A percentile compares a stretch with the other conserved stretches of the same genome.
These are phyloP conservation scores for Nemophila menziesii DNA, from an alignment of 257 asterid species.

Conservation along the genomic window DNA sequence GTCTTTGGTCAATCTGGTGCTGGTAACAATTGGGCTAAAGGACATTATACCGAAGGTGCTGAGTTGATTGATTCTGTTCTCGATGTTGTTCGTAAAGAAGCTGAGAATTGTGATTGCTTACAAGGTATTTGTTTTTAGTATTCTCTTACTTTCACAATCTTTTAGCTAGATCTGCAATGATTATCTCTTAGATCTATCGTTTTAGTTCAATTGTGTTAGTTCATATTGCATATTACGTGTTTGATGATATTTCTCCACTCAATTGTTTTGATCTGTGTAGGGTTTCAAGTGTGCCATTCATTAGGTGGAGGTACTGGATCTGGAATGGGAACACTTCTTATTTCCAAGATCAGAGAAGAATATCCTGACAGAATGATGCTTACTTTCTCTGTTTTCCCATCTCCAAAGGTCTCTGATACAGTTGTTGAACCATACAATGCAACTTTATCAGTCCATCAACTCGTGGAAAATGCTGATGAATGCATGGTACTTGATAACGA, in stretches of 20 bases:
- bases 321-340: too few species aligned
- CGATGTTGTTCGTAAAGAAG: conserved; percentile 71
- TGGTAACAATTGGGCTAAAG: conserved; percentile 67
- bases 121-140: too few species aligned
- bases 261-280: too few species aligned
- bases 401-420: conserved; percentile 76
- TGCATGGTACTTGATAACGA: conserved; percentile 75
- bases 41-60: conserved; percentile 74
- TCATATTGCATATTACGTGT: too few species aligned
- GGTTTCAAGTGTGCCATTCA: too few species aligned
- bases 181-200: too few species aligned
- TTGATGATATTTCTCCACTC: too few species aligned
- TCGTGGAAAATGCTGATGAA: conserved; percentile 73
- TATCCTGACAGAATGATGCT: too few species aligned
- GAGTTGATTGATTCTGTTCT: conserved; percentile 72
- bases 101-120: conserved; percentile 67
- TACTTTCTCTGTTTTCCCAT: too few species aligned
- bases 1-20: conserved; percentile 79
- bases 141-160: neutral
- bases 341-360: too few species aligned
- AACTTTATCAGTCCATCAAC: conserved; percentile 71
- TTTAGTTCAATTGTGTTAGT: too few species aligned
- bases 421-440: conserved; percentile 81
- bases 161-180: neutral
- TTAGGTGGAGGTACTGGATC: too few species aligned